Conservation (phyloP, 192 early-diverging fungal genomes). For the Backusella australiensis region DNA sequence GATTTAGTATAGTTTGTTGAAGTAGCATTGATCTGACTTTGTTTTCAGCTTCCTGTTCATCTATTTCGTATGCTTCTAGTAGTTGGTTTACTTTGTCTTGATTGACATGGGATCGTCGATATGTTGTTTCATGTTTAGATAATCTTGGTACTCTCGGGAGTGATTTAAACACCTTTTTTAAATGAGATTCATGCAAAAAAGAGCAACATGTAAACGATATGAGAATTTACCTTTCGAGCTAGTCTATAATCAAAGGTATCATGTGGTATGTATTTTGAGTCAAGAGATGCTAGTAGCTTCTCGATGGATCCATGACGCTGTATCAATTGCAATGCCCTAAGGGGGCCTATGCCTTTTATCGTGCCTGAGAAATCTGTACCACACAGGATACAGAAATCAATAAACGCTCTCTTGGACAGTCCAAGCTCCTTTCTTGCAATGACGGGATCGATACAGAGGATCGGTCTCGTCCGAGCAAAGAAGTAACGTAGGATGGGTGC, state of each 20-base stretch:
- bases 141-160: neutral
- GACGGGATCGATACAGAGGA: constrained; percentile 51
- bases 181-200: too few species aligned
- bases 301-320: constrained; percentile 63
- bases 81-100: neutral
- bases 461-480: constrained; percentile 19
- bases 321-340: constrained; percentile 58
- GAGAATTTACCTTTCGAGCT: constrained; percentile 33
- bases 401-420: constrained; percentile 50
- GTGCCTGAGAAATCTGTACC: constrained; percentile 74
- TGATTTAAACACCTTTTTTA: neutral
- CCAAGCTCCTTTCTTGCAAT: constrained; percentile 44
- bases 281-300: constrained; percentile 39
- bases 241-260: constrained; percentile 37
- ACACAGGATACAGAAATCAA: constrained; percentile 75
- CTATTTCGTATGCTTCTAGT: neutral
- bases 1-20: neutral
- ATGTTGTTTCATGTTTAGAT: neutral
- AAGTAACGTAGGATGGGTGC: constrained; percentile 49
- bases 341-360: constrained; percentile 62
- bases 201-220: neutral
- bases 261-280: constrained; percentile 30
- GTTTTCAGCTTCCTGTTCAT: neutral
- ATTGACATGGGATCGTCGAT: neutral
- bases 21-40: neutral